A percentile compares a stretch with the other conserved stretches of the same genome.
Conservation (phyloP, 495 filamentous ascomycete species). For the Tuber microsphaerosporum region DNA sequence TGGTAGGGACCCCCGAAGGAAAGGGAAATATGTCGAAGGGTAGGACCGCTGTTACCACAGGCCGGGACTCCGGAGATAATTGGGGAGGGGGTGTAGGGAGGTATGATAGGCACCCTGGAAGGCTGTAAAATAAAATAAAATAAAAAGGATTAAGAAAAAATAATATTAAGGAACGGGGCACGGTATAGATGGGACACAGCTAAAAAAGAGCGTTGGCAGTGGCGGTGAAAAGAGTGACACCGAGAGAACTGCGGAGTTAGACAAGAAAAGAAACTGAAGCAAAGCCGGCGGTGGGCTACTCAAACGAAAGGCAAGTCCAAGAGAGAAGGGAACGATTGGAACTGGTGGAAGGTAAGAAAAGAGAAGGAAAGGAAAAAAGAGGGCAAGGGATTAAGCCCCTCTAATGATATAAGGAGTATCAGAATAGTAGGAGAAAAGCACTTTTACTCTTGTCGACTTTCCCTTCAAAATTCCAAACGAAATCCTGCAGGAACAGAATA, state of each 20-base stretch:
- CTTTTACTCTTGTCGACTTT: constrained; percentile 15
- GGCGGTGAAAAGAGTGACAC: constrained; percentile 39
- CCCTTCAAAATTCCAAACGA: constrained; percentile 26
- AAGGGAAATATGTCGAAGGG: not conserved
- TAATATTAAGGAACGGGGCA: constrained; percentile 10
- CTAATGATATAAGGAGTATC: constrained; percentile 29
- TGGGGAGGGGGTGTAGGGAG: not conserved
- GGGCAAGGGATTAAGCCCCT: constrained; percentile 22
- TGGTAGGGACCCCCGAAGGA: not conserved
- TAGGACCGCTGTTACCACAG: not conserved
- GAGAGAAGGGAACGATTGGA: constrained; percentile 15
- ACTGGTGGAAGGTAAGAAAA: constrained; percentile 16
- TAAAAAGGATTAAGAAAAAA: constrained; percentile 21
- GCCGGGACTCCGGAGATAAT: not conserved
- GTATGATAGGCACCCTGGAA: not conserved
- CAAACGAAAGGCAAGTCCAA: constrained; percentile 2
- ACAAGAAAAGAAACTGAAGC: constrained; percentile 18
- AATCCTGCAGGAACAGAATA: constrained; percentile 20
- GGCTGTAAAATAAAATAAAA: constrained; percentile 17
- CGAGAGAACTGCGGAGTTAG: constrained; percentile 16
- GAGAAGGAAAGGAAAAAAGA: constrained; percentile 21
- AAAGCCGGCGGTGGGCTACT: constrained; percentile 4
- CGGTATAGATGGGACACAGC: constrained; percentile 24
- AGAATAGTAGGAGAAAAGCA: constrained; percentile 9
- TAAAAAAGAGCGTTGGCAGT: constrained; percentile 29